Evolutionary conservation across 805 yeast genomes (phyloP).

Genomic region (Starmera caribaea): DNA sequence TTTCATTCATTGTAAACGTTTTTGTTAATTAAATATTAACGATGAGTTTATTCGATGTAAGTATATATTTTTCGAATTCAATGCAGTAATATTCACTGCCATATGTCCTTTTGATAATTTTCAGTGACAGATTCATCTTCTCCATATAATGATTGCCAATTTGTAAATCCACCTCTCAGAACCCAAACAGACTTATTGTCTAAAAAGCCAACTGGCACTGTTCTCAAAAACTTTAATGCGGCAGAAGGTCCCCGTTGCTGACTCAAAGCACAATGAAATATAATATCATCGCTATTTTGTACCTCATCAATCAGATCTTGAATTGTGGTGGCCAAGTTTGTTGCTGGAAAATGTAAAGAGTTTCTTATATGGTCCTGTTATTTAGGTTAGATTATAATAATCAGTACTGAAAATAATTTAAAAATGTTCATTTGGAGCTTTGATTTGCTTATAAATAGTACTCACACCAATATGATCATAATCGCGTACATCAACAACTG

Average conservation of each 20-base stretch:
- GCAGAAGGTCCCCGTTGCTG: constrained; percentile 91
- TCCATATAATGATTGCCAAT: constrained; percentile 77
- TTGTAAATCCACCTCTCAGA: constrained; percentile 73
- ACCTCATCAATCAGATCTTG: constrained; percentile 10
- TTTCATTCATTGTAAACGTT: too few species aligned
- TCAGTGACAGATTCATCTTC: constrained; percentile 56
- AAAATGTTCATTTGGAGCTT: too few species aligned
- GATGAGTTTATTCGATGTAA: too few species aligned
- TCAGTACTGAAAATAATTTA: constrained; percentile 20
- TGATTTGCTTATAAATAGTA: too few species aligned
- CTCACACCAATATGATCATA: constrained; percentile 65
- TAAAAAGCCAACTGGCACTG: constrained; percentile 15
- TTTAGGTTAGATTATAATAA: background rate
- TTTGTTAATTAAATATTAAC: too few species aligned
- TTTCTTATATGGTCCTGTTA: constrained; percentile 47
- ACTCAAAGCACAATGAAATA: constrained; percentile 86
- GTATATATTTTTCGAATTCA: too few species aligned
- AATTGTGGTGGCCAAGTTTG: constrained; percentile 29
- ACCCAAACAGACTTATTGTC: constrained; percentile 50
- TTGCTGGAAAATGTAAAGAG: constrained; percentile 44
- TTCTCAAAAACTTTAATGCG: constrained; percentile 48
- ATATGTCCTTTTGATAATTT: constrained; percentile 37
- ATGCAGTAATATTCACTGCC: too few species aligned
- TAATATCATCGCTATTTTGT: constrained; percentile 35
- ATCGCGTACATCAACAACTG: constrained; percentile 80